phyloP scores from a whole-genome alignment of 257 asterid species.

The Nicotiana tabacum region DNA sequence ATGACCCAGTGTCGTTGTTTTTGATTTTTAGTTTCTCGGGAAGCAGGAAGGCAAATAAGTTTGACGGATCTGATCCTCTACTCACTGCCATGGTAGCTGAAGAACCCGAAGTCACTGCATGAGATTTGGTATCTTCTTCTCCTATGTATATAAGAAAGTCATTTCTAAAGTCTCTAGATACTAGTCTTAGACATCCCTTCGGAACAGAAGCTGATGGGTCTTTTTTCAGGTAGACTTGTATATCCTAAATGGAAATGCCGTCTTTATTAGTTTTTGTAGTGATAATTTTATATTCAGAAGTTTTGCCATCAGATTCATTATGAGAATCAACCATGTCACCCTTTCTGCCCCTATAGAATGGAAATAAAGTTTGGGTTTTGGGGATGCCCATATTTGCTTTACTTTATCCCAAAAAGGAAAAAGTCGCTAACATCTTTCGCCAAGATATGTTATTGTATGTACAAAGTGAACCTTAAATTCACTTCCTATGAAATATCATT shows the following conservation, averaged over 20 bases:
- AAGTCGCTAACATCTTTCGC: not conserved
- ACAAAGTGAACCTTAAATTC: not conserved
- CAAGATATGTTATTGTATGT: not conserved
- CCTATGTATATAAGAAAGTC: constrained; percentile 14
- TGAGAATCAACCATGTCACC: not conserved
- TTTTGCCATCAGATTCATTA: not conserved
- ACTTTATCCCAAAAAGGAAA: not conserved
- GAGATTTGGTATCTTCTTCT: constrained; percentile 18
- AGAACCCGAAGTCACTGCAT: constrained; percentile 48
- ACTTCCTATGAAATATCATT: not conserved
- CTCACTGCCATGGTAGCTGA: constrained; percentile 30
- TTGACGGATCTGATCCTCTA: constrained; percentile 37
- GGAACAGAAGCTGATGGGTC: not conserved
- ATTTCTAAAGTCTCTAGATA: not conserved
- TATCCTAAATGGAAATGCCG: not conserved
- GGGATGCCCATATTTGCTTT: too few species aligned
- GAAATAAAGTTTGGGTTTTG: too few species aligned
- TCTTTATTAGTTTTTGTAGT: not conserved
- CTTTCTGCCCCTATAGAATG: not conserved
- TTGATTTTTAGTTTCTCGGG: not conserved
- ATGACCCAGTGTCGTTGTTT: not conserved
- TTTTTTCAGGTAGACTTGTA: not conserved
- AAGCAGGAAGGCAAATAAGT: constrained; percentile 35
- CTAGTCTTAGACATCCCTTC: not conserved
- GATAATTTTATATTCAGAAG: not conserved